These are phyloP conservation scores for Neoascochyta sp. DNA, from an alignment of 2,329 filamentous ascomycete genomes.

Conservation along the genomic window DNA sequence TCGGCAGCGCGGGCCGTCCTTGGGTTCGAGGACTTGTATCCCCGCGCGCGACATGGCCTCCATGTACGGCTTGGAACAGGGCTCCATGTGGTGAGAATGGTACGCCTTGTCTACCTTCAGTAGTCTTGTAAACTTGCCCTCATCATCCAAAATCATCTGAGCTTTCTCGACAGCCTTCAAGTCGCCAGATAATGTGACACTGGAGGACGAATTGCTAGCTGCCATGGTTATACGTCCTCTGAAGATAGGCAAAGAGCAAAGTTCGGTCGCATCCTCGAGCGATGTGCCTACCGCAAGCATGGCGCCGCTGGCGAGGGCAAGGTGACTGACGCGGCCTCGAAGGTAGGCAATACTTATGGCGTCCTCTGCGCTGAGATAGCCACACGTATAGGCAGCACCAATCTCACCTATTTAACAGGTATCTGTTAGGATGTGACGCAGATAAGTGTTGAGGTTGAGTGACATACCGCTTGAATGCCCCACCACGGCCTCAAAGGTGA, in stretches of 20 bases:
- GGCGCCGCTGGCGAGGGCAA: constrained; percentile 13
- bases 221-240: constrained; percentile 15
- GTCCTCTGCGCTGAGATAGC: constrained; percentile 14
- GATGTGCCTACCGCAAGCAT: constrained; percentile 30
- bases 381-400: constrained; percentile 16
- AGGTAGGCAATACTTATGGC: constrained; percentile 10
- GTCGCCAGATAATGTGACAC: constrained; percentile 47
- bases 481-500: constrained; percentile 1
- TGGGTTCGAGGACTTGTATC: background rate
- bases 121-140: constrained; percentile 37
- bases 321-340: constrained; percentile 6
- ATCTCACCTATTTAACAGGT: no score
- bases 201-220: constrained; percentile 26
- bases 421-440: no score
- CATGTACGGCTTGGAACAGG: constrained; percentile 6
- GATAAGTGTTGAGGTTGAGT: no score
- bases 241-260: constrained; percentile 1
- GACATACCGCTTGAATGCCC: constrained; percentile 16
- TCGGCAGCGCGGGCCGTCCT: background rate
- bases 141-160: constrained; percentile 13
- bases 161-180: constrained; percentile 35
- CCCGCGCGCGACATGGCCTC: constrained; percentile 1
- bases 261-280: background rate
- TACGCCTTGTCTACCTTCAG: constrained; percentile 46
- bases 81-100: constrained; percentile 44